Evolutionary conservation across 495 filamentous ascomycete species (phyloP), one percentile per base, ranked within the genome.

Genomic region (Hypomontagnella monticulosa): DNA sequence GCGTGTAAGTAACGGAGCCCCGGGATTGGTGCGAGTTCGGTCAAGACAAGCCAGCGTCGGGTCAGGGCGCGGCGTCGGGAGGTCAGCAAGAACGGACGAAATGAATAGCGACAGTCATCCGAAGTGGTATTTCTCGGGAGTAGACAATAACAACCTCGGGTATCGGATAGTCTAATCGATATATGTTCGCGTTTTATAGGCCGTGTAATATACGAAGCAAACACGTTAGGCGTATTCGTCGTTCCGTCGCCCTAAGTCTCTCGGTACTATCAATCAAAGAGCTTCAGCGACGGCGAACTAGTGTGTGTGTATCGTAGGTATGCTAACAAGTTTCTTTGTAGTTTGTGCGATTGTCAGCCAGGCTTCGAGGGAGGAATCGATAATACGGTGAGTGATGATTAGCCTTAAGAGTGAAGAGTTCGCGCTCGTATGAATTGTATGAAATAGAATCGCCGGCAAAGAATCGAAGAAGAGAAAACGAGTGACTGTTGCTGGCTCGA

Each of bases 61-160:
- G 52, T 57, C 71, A 63, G 69, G 69, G 69, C 71, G 23, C 6
- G 3, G 23, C n/a, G n/a, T n/a, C n/a, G 20, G 50, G 34, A 34
- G 58, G 69, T 70, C 47, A 72, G 51, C 41, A 49, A 49, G 48
- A 32, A 57, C 46, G 54, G 52, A 56, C 23, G 15, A 49, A 19
- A 48, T 70, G 53, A 62, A 68, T 36, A 10, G 57, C 11, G 51
- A 49, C 54, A 66, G 63, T 74, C 71, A 74, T 74, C 23, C 71
- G 71, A 68, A 54, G 54, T 15, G 40, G 18, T 57, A 30, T 51
- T 36, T 62, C 33, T 59, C 48, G 38, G 32, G n/a, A 40, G 27
- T 43, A 18, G 20, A 57, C 9, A 14, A 44, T 44, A 14, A 1
- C n/a, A 43, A 55, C 32, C 27, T 57, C 14, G 23, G 52, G 38